A percentile compares a stretch with the other conserved stretches of the same genome.
Evolutionary conservation across 176 grass and related monocot genomes (phyloP).

Genomic region (Dactylis glomerata): DNA sequence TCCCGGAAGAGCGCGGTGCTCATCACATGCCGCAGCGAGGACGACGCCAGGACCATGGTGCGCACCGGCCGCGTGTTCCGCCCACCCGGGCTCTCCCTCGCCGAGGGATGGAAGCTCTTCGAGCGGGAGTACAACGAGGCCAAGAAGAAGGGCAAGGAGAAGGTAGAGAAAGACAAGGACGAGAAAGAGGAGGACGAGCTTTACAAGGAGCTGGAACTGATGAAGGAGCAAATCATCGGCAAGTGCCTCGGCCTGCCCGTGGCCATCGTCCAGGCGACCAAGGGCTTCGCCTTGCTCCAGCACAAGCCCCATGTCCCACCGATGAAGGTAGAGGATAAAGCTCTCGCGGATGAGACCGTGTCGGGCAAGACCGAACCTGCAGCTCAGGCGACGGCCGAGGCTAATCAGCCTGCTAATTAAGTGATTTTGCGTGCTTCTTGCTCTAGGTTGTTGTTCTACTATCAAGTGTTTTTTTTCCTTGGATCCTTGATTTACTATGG

Average conservation of each 20-base stretch:
- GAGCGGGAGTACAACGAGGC: background rate
- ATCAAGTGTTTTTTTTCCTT: background rate
- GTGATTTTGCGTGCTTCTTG: background rate
- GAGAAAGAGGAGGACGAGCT: background rate
- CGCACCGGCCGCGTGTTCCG: slow-evolving; percentile 34
- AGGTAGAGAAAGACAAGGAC: no score
- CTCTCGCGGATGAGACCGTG: background rate
- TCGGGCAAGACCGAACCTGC: background rate
- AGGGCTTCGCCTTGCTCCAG: background rate
- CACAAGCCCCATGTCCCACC: background rate
- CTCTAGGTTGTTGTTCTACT: background rate
- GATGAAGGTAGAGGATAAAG: background rate
- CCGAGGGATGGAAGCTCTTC: slow-evolving; percentile 38
- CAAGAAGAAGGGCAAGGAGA: background rate
- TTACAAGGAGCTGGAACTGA: background rate
- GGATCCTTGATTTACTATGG: background rate
- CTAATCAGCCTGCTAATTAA: background rate
- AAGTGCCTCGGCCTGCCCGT: slow-evolving; percentile 53
- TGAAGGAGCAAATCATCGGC: slow-evolving; percentile 13
- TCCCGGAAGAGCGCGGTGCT: slow-evolving; percentile 34
- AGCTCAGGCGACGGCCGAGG: background rate
- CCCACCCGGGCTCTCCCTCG: background rate
- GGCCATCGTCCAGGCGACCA: slow-evolving; percentile 42
- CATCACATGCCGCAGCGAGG: slow-evolving; percentile 48
- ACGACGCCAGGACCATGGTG: slow-evolving; percentile 41